A percentile compares a stretch with the other conserved stretches of the same genome.
Evolutionary conservation across 2,329 filamentous ascomycete species (phyloP).

Genomic region (Ramularia collo-cygni): DNA sequence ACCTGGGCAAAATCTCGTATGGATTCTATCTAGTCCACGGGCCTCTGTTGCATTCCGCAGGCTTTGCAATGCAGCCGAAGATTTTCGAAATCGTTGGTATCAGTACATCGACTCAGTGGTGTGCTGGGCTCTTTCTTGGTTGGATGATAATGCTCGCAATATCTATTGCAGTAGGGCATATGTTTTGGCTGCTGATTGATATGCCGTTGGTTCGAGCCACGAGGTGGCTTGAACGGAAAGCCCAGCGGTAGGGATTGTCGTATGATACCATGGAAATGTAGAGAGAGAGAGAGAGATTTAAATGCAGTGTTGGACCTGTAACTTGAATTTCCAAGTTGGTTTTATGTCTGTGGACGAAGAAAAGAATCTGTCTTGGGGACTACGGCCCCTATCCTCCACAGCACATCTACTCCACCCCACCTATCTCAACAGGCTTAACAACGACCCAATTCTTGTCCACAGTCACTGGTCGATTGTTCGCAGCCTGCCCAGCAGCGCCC

Average conservation of each 20-base stretch:
- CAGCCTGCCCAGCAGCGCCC: constrained; percentile 30
- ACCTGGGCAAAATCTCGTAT: constrained; percentile 12
- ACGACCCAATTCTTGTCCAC: constrained; percentile 43
- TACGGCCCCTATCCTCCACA: no score
- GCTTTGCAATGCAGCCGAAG: constrained; percentile 11
- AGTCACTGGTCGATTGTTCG: constrained; percentile 34
- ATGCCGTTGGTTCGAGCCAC: constrained; percentile 8
- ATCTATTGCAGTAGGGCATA: constrained; percentile 4
- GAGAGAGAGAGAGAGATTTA: no score
- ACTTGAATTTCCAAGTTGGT: no score
- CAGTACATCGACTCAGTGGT: constrained; percentile 3
- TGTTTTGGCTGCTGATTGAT: constrained; percentile 11
- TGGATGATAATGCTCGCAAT: constrained; percentile 10
- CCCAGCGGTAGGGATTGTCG: background rate
- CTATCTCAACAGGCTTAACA: constrained; percentile 36
- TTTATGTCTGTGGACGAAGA: no score
- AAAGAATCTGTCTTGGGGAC: no score
- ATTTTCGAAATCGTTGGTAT: constrained; percentile 6
- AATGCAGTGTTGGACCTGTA: no score
- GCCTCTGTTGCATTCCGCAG: constrained; percentile 9
- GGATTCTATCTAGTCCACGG: constrained; percentile 15
- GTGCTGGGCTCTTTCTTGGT: constrained; percentile 4
- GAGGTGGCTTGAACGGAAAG: constrained; percentile 7
- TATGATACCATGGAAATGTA: no score
- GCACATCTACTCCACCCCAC: background rate